Evolutionary conservation across 768 basidiomycete species (phyloP), one percentile per base, ranked within the genome.

Genomic region (Mycena alexandri): DNA sequence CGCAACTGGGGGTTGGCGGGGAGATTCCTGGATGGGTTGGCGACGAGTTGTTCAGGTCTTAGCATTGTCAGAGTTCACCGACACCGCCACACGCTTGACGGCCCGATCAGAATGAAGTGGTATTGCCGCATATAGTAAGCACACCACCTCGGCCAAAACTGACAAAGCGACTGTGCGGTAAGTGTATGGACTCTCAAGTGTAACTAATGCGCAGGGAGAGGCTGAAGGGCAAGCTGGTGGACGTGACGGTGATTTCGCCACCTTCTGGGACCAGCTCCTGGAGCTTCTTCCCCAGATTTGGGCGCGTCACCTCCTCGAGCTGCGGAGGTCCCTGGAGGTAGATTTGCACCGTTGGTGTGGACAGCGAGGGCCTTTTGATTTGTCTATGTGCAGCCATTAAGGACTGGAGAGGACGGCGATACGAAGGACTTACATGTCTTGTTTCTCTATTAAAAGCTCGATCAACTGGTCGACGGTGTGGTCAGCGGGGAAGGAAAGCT

Each of bases 301-400:
- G 91, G n/a, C 94, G 88, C 10, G 96, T 99, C 9, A 89, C 89
- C 75, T 89, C 83, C 77, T 98, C 94, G 16, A 99, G 86, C 75
- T 95, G 94, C 6, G 95, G 93, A 10, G 98, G 97, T 1, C 94
- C 93, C 78, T 97, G 95, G 77, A 96, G 89, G 83, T 98, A 99
- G 43, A 99, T 90, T 42, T 91, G 93, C 72, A 85, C 87, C 24
- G 85, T 85, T 7, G 89, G 84, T 0, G 90, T 88, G 5, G 96
- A 93, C 19, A 99, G 78, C 0, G 98, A 99, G 0, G 98, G 98
- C 75, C 91, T 95, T 82, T 96, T 97, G 81, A 99, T 92, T 89
- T 99, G 98, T 70, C 98, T 99, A 74, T 6, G 38, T 25, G 25
- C 19, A 25, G 25, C 48, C n/a, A 61, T 70, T n/a, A 64, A 72